Base-by-base conservation (phyloP, 257 asterid species). In the Ligustrum vulgare region DNA sequence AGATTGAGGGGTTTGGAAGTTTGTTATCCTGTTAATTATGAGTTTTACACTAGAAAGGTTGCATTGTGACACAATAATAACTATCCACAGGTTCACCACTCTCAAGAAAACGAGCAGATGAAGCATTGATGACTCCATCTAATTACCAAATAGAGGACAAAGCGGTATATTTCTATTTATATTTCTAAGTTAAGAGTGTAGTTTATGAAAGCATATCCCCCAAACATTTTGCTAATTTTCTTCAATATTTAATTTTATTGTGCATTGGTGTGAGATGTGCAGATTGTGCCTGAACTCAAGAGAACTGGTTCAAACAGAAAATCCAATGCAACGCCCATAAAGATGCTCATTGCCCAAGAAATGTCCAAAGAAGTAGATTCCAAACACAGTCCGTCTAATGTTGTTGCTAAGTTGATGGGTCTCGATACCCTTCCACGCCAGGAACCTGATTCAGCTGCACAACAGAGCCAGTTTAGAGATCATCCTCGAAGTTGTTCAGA, bases 371-470 rank as follows among this genome's bases (percentile, higher is more conserved):
- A 95, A 71, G 82, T 86, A 4, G 88, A 84, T 58, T 72, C 82
- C 45, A 80, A 82, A 65, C 86, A 84, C 51, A 87, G 89, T 77
- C 89, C 96, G 32, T 89, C 99, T 69, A 89, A 88, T 86, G 81
- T 96, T 70, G 96, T 96, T 80, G 99, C 98, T 51, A 96, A 91
- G 86, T 73, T 96, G 80, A 96, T 96, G 99, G 99, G 99, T 51
- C 99, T 96, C 75, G 98, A 96, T 80, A 70, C 91, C 82, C 91
- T 93, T 87, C 97, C 98, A 36, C 89, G 73, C 51, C 90, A 83
- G 69, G 89, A 85, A 72, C 79, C 93, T 77, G 89, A 81, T 75
- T 65, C 90, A 72, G 81, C 88, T 65, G 75, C 75, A 18, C 83
- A 77, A 69, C 84, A 84, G 82, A 87, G 81, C 81, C 89, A 77